These are phyloP conservation scores for Lentinus brumalis DNA, from an alignment of 768 basidiomycete genomes.

Conservation along the genomic window DNA sequence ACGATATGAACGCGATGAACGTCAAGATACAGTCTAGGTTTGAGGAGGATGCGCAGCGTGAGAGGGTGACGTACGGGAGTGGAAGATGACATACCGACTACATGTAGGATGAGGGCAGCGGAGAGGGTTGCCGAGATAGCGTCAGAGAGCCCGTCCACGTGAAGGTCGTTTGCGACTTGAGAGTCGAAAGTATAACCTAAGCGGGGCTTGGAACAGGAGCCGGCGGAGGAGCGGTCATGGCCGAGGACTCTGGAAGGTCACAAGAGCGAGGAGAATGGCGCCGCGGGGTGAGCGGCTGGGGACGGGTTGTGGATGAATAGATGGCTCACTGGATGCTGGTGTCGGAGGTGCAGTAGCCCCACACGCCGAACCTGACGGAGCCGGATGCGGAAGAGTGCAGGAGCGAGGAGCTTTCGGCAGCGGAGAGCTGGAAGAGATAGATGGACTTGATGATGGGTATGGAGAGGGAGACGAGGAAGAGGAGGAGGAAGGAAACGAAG, in stretches of 20 bases:
- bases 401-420: conserved; percentile 35
- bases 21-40: conserved; percentile 47
- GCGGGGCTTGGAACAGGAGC: conserved; percentile 47
- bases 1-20: conserved; percentile 50
- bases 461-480: conserved; percentile 64
- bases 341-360: conserved; percentile 61
- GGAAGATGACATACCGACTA: conserved; percentile 43
- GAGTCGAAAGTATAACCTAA: conserved; percentile 61
- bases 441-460: conserved; percentile 58
- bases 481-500: conserved; percentile 57
- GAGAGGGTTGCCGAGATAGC: conserved; percentile 48
- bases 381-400: conserved; percentile 38
- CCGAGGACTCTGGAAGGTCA: conserved; percentile 42
- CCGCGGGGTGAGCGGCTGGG: conserved; percentile 7
- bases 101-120: conserved; percentile 55
- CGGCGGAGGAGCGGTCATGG: conserved; percentile 38
- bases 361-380: conserved; percentile 57
- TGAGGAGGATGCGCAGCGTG: conserved; percentile 8
- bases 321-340: conserved; percentile 45
- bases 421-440: conserved; percentile 54
- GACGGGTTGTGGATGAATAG: conserved; percentile 18
- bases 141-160: conserved; percentile 36
- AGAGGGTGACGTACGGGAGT: neutral
- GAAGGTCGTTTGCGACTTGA: conserved; percentile 48
- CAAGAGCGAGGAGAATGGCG: neutral